These are phyloP conservation scores for Danielozyma ontarioensis DNA, from an alignment of 805 yeast species.

Conservation along the genomic window DNA sequence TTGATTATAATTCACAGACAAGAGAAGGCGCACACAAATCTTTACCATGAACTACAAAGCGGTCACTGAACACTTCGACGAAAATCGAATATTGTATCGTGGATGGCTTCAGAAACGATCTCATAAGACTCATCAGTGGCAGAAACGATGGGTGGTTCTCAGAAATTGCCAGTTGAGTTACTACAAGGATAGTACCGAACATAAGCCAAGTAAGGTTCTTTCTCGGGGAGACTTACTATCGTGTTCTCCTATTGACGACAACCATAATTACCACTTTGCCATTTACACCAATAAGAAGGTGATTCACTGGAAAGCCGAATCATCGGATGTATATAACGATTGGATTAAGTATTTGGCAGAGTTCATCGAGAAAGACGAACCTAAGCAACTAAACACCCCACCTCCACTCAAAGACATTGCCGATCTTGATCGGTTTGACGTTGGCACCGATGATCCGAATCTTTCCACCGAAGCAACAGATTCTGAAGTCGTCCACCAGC, in stretches of 20 bases:
- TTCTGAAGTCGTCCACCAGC: background rate
- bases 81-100: too few relatives aligned
- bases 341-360: conserved; percentile 13
- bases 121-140: conserved; percentile 32
- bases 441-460: background rate
- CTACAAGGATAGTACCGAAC: conserved; percentile 34
- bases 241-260: conserved; percentile 12
- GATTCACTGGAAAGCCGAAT: conserved; percentile 13
- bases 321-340: conserved; percentile 3
- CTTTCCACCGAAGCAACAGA: background rate
- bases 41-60: too few relatives aligned
- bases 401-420: too few relatives aligned
- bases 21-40: too few relatives aligned
- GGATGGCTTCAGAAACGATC: conserved; percentile 16
- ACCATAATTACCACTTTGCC: conserved; percentile 13
- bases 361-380: conserved; percentile 2
- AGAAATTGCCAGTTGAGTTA: conserved; percentile 33
- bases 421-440: too few relatives aligned
- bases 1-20: too few relatives aligned
- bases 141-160: conserved; percentile 34
- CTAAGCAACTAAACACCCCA: background rate
- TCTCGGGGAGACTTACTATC: conserved; percentile 15
- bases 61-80: too few relatives aligned
- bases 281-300: conserved; percentile 19
- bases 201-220: conserved; percentile 31